Conservation (phyloP, 2,329 filamentous ascomycete species). For the Sporothrix variecibatus region DNA sequence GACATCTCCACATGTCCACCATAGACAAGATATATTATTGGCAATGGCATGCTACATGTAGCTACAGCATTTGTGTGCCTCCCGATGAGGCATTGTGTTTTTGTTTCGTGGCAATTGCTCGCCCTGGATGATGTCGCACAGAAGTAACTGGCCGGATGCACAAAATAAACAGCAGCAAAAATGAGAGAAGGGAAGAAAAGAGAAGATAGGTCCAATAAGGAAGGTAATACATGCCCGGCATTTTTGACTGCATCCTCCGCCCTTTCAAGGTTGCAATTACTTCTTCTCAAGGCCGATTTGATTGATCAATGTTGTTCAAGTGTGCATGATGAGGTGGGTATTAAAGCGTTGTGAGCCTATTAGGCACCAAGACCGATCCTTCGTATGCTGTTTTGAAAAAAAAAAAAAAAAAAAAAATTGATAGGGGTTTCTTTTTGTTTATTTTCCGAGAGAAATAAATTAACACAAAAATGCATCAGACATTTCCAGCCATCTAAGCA, state of each 20-base stretch:
- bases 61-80: background rate
- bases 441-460: background rate
- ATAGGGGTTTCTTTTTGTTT: background rate
- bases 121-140: background rate
- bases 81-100: background rate
- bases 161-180: background rate
- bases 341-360: background rate
- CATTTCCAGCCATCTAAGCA: background rate
- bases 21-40: background rate
- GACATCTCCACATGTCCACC: background rate
- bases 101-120: background rate
- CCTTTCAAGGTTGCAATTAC: background rate
- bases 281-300: background rate
- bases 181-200: too few relatives aligned
- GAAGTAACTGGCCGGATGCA: background rate
- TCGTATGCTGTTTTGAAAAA: background rate
- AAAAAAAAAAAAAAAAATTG: background rate
- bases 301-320: background rate
- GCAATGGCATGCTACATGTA: background rate
- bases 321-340: background rate
- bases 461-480: background rate
- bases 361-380: background rate
- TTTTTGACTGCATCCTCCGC: background rate
- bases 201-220: background rate
- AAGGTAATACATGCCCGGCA: background rate